Conservation (phyloP, 306 rosid genomes). For the Lithocarpus polystachyus region DNA sequence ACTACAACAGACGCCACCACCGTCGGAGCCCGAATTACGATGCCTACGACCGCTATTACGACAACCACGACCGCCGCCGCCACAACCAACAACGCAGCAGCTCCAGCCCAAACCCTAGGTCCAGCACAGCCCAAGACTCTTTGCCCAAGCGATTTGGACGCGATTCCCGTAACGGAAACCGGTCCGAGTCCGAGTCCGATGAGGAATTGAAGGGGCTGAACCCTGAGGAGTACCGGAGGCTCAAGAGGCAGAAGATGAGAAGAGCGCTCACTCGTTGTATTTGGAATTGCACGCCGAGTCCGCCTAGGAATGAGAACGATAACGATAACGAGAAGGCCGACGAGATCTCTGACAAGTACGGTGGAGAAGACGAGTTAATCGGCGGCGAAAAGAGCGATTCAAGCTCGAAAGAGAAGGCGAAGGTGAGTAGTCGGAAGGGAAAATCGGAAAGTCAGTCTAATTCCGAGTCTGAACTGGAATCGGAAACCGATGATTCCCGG, state of each 20-base stretch:
- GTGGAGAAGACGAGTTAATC: background rate
- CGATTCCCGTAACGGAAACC: slow-evolving; percentile 32
- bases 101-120: slow-evolving; percentile 23
- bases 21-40: background rate
- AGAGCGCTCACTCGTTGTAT: slow-evolving; percentile 63
- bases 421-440: slow-evolving; percentile 18
- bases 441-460: slow-evolving; percentile 21
- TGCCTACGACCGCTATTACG: background rate
- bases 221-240: slow-evolving; percentile 66
- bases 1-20: background rate
- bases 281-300: slow-evolving; percentile 87
- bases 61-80: slow-evolving; percentile 25
- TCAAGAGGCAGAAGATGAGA: slow-evolving; percentile 85
- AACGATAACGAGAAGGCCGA: slow-evolving; percentile 38
- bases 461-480: too few relatives aligned
- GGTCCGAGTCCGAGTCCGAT: slow-evolving; percentile 63
- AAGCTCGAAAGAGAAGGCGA: slow-evolving; percentile 25
- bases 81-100: slow-evolving; percentile 43
- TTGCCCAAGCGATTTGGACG: slow-evolving; percentile 68
- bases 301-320: slow-evolving; percentile 63
- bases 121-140: slow-evolving; percentile 20
- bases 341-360: slow-evolving; percentile 37
- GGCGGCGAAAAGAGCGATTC: slow-evolving; percentile 16
- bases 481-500: slow-evolving; percentile 33
- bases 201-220: slow-evolving; percentile 77